Base-by-base conservation (phyloP, 805 yeast species). In the Huiozyma sinensis region DNA sequence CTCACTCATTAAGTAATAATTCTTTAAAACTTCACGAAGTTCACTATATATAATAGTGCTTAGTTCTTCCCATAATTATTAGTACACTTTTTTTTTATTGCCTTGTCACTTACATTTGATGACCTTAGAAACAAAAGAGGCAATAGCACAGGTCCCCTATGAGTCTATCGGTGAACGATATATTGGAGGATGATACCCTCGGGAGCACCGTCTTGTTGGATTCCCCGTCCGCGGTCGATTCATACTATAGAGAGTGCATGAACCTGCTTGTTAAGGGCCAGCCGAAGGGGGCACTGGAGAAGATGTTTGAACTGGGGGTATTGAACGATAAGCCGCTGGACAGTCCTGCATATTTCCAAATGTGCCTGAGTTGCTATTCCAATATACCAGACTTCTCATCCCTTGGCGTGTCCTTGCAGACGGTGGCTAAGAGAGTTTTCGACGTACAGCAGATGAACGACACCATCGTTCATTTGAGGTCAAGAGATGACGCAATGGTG, bases 191-290 rank as follows among this genome's bases (percentile, higher is more conserved):
- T 17, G 24, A 17, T 17, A 17, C 24, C 24, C 24, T 17, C 24
- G 24, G 24, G 24, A 17, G 24, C 24, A 17, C 24, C 24, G 4
- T 17, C 24, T 17, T 17, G 24, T 4, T 17, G 24, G 24, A 17
- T 17, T 2, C 24, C 4, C 24, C 24, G 24, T 17, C 24, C 24
- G 24, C 24, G 24, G 24, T 17, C 24, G 24, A 17, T 17, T 17
- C 24, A 31, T 2, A 9, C 3, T 40, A 31, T 34, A 49, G 52
- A 31, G 50, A 51, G 31, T 58, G 61, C 38, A 10, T 52, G 3
- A 40, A 47, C 11, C 43, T 47, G n/a, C 57, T 48, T 40, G 44
- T 58, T 2, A 46, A 48, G 37, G 59, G 63, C 9, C 46, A 55
- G 12, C n/a, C 42, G 10, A 49, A 50, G 30, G 44, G 44, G 11